phyloP scores from a whole-genome alignment of 441 rosid species.

The Melastoma candidum region DNA sequence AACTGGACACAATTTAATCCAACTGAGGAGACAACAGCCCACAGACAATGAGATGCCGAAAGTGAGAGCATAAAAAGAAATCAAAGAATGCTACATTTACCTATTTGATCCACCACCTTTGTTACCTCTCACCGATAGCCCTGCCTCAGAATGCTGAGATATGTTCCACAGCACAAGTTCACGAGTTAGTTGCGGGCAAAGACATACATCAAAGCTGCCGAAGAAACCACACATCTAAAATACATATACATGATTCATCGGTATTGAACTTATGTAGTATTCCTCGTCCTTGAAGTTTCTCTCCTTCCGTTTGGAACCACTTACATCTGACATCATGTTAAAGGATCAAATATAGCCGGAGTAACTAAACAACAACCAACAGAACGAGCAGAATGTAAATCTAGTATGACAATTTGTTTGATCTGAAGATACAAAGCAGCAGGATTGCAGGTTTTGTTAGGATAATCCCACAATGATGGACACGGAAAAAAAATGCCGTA shows the following conservation, averaged over 20 bases:
- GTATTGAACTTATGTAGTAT: constrained; percentile 70
- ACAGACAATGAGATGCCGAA: no score
- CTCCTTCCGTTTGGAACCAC: constrained; percentile 67
- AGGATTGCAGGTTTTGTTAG: no score
- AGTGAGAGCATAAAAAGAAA: background rate
- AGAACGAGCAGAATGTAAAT: background rate
- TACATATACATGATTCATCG: constrained; percentile 57
- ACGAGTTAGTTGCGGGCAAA: constrained; percentile 10
- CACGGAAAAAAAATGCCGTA: no score
- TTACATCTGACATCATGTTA: constrained; percentile 20
- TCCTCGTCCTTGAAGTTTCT: constrained; percentile 82
- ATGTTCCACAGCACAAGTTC: constrained; percentile 17
- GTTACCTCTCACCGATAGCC: constrained; percentile 62
- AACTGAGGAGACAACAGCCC: no score
- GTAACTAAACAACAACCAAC: background rate
- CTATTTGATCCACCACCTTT: constrained; percentile 83
- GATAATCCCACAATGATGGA: no score
- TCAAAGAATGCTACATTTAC: constrained; percentile 22
- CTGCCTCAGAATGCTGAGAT: constrained; percentile 75
- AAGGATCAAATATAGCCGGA: constrained; percentile 11
- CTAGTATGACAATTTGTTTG: no score
- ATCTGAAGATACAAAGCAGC: no score
- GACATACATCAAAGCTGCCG: background rate
- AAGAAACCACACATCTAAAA: constrained; percentile 3
- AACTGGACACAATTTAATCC: no score